Conservation (phyloP, 768 basidiomycete species). For the Tylopilus plumbeoviolaceoides region DNA sequence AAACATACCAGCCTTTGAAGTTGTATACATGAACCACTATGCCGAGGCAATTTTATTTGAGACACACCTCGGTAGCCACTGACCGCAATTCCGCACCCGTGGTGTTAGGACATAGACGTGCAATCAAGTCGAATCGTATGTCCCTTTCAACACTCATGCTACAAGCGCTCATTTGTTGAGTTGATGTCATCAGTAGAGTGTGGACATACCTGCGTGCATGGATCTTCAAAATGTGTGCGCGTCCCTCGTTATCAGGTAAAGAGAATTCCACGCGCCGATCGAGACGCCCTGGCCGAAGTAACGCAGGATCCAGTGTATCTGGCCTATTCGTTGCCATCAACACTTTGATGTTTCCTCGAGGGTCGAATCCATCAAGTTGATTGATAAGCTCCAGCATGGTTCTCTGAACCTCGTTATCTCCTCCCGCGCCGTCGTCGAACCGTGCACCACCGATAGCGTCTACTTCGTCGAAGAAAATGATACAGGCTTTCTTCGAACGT, state of each 20-base stretch:
- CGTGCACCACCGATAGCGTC: constrained; percentile 98
- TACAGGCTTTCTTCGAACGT: constrained; percentile 96
- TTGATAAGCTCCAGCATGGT: constrained; percentile 99
- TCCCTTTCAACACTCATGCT: constrained; percentile 98
- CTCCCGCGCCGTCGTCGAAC: constrained; percentile 97
- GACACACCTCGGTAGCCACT: constrained; percentile 86
- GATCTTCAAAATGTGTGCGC: constrained; percentile 94
- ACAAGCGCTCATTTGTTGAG: not conserved
- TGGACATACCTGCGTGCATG: constrained; percentile 81
- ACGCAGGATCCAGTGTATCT: constrained; percentile 95
- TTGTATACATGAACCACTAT: constrained; percentile 72
- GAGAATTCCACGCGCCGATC: constrained; percentile 98
- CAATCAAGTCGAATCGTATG: constrained; percentile 97
- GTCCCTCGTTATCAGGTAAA: constrained; percentile 90
- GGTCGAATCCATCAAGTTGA: constrained; percentile 97
- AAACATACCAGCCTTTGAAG: constrained; percentile 96
- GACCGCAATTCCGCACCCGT: constrained; percentile 98
- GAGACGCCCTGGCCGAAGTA: constrained; percentile 91
- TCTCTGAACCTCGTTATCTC: constrained; percentile 98
- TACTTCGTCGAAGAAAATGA: constrained; percentile 99
- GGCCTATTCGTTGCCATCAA: constrained; percentile 99
- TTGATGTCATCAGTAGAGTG: not conserved
- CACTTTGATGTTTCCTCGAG: constrained; percentile 99
- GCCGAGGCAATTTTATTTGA: not conserved
- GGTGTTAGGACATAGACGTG: constrained; percentile 94